Base-by-base conservation (phyloP, 805 yeast genomes). In the Metschnikowia proteae region DNA sequence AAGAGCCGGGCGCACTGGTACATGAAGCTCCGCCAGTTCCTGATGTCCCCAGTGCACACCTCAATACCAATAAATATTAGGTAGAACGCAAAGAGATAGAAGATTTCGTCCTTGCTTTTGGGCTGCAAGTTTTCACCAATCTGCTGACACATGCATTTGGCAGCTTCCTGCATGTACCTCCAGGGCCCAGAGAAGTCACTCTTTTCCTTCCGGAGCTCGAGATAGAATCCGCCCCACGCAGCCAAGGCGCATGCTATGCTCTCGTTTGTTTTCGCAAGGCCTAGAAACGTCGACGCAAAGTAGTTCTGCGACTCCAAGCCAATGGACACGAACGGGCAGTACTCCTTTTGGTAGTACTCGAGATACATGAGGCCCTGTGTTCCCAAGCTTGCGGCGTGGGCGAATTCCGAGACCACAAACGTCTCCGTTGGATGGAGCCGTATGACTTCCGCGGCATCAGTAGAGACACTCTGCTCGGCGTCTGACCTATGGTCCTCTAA, bases 1-100 rank as follows among this genome's bases (percentile, higher is more conserved):
- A 59, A 51, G 6, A 59, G 48, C 31, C 36, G 41, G 13, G 48
- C 28, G 31, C 60, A 56, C 46, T 53, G 56, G 9, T 37, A 43
- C 50, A 56, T 45, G 47, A 54, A 53, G 13, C 52, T 52, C 26
- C 54, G 49, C 62, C 62, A 59, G 43, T 56, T 54, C 11, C 52
- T 45, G 22, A 58, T 52, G 31, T 59, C 62, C 9, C 62, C 62
- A 6, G 60, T 51, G 38, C 60, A 54, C 33, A 59, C 60, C 52
- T 59, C 60, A 30, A 54, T 56, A 8, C 60, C 58, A 10, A 58
- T 50, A 43, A 56, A 52, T 5, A 59, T 52, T 25, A 59, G 55
- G 47, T 58, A 58, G 44, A 56, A 58, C 9, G 52, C 53, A 25
- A 59, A 48, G 13, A 59, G 52, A 26, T 38, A 48, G 27, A 53